Conservation (phyloP, 2,329 filamentous ascomycete genomes). For the Neopestalotiopsis sp. region DNA sequence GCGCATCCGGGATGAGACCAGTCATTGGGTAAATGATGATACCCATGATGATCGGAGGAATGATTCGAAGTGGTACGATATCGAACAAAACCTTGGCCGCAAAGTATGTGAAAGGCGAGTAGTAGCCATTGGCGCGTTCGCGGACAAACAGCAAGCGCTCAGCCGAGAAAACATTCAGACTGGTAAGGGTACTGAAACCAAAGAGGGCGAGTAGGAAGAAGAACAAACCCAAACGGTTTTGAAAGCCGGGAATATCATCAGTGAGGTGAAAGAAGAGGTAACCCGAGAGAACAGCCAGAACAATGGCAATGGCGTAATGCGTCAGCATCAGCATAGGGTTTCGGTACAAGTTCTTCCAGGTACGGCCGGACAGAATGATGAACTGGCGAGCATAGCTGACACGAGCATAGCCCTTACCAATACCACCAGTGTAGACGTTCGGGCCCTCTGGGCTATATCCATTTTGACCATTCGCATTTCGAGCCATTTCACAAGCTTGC, state of each 20-base stretch:
- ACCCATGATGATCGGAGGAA: constrained; percentile 94
- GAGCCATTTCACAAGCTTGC: constrained; percentile 67
- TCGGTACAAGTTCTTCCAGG: constrained; percentile 96
- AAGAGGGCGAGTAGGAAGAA: constrained; percentile 97
- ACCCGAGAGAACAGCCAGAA: constrained; percentile 91
- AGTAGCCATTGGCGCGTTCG: constrained; percentile 96
- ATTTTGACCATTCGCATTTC: constrained; percentile 69
- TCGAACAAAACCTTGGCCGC: constrained; percentile 97
- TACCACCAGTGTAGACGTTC: constrained; percentile 59
- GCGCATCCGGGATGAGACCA: constrained; percentile 79
- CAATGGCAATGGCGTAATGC: constrained; percentile 95
- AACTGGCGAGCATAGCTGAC: constrained; percentile 84
- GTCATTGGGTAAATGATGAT: constrained; percentile 98
- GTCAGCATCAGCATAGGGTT: constrained; percentile 99
- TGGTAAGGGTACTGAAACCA: constrained; percentile 94
- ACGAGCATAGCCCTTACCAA: constrained; percentile 82
- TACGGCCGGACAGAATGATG: constrained; percentile 84
- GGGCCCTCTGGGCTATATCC: constrained; percentile 50
- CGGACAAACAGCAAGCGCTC: constrained; percentile 91
- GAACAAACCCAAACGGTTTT: constrained; percentile 95
- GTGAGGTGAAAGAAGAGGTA: constrained; percentile 96
- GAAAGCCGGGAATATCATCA: constrained; percentile 95
- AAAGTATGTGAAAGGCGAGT: constrained; percentile 92
- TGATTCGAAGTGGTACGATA: constrained; percentile 89
- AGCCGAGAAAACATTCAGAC: constrained; percentile 88